A percentile compares a stretch with the other conserved stretches of the same genome.
These are phyloP conservation scores for Neoboletus brunneissimus DNA, from an alignment of 768 basidiomycete species.

Conservation along the genomic window DNA sequence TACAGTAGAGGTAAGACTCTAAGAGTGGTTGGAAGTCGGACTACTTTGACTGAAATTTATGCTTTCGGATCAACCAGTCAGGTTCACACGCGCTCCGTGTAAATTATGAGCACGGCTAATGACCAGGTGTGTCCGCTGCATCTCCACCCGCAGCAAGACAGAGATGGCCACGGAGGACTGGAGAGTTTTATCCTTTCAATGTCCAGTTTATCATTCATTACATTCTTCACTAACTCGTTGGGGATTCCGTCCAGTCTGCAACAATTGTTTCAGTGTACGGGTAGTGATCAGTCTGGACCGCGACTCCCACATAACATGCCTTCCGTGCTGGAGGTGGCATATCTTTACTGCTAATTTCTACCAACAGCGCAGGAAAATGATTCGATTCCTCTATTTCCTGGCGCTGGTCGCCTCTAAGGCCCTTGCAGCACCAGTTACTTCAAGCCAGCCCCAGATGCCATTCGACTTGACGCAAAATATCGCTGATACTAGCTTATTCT, in stretches of 20 bases:
- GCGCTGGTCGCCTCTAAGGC: conserved; percentile 17
- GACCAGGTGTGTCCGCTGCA: not conserved
- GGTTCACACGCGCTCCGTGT: not conserved
- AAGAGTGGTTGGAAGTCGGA: not conserved
- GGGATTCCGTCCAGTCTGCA: conserved; percentile 2
- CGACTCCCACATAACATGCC: not conserved
- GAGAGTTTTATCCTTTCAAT: not conserved
- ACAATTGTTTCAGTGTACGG: not conserved
- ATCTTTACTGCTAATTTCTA: not conserved
- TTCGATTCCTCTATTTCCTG: not conserved
- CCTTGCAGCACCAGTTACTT: conserved; percentile 12
- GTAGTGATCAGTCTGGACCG: conserved; percentile 3
- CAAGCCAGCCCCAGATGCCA: not conserved
- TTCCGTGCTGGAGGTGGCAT: not conserved
- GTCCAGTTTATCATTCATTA: not conserved
- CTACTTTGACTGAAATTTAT: not conserved
- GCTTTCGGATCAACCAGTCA: not conserved
- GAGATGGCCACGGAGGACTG: not conserved
- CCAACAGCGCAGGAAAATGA: conserved; percentile 6
- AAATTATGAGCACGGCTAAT: not conserved
- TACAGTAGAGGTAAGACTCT: not conserved
- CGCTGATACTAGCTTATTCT: not conserved
- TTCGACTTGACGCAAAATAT: not conserved
- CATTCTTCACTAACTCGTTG: not conserved
- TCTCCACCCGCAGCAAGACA: not conserved